Evolutionary conservation across 768 basidiomycete genomes (phyloP), one percentile per base, ranked within the genome.

Genomic region (Boletus patriciae): DNA sequence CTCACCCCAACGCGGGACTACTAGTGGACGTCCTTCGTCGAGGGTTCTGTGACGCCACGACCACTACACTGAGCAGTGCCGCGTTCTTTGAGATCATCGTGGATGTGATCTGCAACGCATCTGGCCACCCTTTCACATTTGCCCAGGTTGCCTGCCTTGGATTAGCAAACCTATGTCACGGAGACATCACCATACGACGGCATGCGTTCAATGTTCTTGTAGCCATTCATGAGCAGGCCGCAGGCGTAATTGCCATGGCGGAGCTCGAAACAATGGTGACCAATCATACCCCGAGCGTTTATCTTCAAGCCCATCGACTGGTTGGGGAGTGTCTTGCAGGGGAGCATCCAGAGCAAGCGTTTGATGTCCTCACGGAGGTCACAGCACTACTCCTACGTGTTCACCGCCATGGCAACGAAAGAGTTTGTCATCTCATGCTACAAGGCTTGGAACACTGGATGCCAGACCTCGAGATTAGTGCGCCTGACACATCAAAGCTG

Each of bases 371-470:
- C 46, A 71, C 81, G 0, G 86, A 94, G 63, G 80, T 92, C 47
- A 81, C 88, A 0, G 76, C 80, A 19, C 86, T 92, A 73, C 78
- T 95, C n/a, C 82, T 86, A 34, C 83, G 83, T 52, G 71, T 92
- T 23, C 78, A 77, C 57, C 76, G 77, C 45, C 66, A 72, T n/a
- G 80, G 83, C 9, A 77, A 77, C 27, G 73, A 77, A 23, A 75
- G 78, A 60, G 67, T 81, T 63, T 73, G 78, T 60, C 76, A 89
- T 44, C 74, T 90, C 11, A 77, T 94, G 41, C 75, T 98, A 3
- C 87, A 90, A 69, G 84, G 87, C 65, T 70, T 97, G 54, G 90
- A 92, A 66, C 83, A 84, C 59, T 98, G 95, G 94, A 80, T 92
- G 36, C 78, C 85, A 11, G 84, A 85, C 64, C 82, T 95, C 67